A percentile compares a stretch with the other conserved stretches of the same genome.
Conservation (phyloP, 2,329 filamentous ascomycete genomes). For the Zymoseptoria tritici region DNA sequence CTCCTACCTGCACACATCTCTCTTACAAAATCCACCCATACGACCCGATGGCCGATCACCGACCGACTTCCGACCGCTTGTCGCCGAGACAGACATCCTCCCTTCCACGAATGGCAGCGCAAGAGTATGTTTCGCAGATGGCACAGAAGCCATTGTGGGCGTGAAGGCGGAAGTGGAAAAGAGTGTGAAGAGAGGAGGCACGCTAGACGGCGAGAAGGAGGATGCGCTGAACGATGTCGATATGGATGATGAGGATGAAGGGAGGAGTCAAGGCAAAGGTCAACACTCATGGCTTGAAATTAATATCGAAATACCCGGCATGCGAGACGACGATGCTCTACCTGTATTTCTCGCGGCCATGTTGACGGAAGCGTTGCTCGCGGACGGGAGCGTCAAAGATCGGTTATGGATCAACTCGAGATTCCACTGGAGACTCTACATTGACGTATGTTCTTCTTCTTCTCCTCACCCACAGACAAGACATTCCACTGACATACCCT, state of each 20-base stretch:
- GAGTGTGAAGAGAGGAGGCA: constrained; percentile 39
- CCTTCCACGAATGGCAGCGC: constrained; percentile 88
- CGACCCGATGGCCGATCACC: constrained; percentile 78
- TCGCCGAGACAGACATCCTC: constrained; percentile 83
- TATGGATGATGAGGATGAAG: constrained; percentile 31
- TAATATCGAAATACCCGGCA: constrained; percentile 82
- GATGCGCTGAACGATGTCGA: constrained; percentile 29
- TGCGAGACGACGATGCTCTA: constrained; percentile 81
- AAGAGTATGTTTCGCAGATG: constrained; percentile 87
- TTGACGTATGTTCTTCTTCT: constrained; percentile 61
- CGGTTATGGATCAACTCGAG: constrained; percentile 78
- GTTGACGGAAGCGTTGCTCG: constrained; percentile 78
- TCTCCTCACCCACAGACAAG: background rate
- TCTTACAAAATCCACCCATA: constrained; percentile 73
- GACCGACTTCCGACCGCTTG: constrained; percentile 82
- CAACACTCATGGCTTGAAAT: constrained; percentile 78
- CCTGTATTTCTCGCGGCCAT: constrained; percentile 83
- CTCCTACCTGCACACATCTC: constrained; percentile 84
- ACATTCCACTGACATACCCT: background rate
- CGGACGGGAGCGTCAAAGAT: constrained; percentile 58
- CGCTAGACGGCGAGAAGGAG: background rate
- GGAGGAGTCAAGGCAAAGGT: constrained; percentile 29
- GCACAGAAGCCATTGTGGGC: constrained; percentile 90
- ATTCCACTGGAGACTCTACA: constrained; percentile 94
- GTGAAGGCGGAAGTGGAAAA: constrained; percentile 91